These are phyloP conservation scores for Pachysandra terminalis DNA, from an alignment of 164 flowering plant genomes.

Conservation along the genomic window DNA sequence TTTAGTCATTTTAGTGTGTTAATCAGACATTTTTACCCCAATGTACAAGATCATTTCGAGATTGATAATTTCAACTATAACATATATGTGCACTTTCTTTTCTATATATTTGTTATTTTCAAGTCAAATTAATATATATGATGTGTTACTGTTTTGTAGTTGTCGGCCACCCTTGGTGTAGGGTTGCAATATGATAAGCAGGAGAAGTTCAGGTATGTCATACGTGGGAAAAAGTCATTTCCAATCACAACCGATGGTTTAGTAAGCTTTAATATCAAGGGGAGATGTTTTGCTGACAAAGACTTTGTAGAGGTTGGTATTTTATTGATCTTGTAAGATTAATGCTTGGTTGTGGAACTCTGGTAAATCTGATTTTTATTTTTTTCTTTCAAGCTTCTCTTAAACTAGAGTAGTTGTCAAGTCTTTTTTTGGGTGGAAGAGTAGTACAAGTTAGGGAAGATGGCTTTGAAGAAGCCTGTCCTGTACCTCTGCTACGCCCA, in stretches of 20 bases:
- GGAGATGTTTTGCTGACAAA: constrained; percentile 47
- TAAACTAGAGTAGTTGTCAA: no score
- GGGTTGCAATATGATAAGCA: constrained; percentile 56
- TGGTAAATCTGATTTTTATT: neutral
- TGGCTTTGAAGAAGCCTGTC: neutral
- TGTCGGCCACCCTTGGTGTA: constrained; percentile 55
- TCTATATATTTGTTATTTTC: neutral
- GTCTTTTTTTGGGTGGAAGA: neutral
- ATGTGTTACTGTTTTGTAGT: constrained; percentile 26
- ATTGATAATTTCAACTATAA: neutral
- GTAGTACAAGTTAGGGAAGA: neutral
- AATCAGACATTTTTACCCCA: constrained; percentile 55
- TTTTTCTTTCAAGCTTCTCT: neutral
- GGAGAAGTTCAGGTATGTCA: constrained; percentile 43
- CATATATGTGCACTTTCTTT: neutral
- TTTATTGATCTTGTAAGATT: neutral
- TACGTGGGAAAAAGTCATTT: constrained; percentile 69
- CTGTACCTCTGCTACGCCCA: neutral
- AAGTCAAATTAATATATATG: neutral
- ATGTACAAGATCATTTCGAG: constrained; percentile 34
- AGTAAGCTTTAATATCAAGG: constrained; percentile 64
- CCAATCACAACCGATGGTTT: constrained; percentile 48
- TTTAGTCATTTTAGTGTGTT: constrained; percentile 39
- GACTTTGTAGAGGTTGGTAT: constrained; percentile 61
- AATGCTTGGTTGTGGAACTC: no score